Evolutionary conservation across 305 asterid genomes (phyloP).

Genomic region (Fraxinus xanthoxyloides): DNA sequence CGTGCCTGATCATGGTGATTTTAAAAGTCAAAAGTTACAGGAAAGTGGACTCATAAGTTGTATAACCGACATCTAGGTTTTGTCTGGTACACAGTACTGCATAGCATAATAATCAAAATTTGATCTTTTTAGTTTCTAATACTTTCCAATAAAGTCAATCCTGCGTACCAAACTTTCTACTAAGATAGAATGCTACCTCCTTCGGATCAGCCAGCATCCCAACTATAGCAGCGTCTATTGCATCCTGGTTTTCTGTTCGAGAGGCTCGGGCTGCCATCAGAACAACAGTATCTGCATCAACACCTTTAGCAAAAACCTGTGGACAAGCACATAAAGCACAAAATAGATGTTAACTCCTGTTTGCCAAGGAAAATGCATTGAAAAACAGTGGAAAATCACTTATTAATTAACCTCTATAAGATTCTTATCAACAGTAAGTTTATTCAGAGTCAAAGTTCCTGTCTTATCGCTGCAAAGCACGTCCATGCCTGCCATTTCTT

Average conservation of each 20-base stretch:
- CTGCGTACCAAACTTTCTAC: neutral
- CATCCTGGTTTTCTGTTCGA: conserved; percentile 93
- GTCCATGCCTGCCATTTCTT: conserved; percentile 99
- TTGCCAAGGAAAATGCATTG: neutral
- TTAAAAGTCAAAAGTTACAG: conserved; percentile 21
- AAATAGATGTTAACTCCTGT: neutral
- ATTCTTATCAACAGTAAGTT: conserved; percentile 91
- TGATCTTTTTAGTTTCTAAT: neutral
- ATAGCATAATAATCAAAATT: neutral
- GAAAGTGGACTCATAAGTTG: neutral
- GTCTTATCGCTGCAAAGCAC: conserved; percentile 97
- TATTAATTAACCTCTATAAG: conserved; percentile 66
- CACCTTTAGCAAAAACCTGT: conserved; percentile 81
- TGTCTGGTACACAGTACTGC: neutral
- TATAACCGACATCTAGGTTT: neutral
- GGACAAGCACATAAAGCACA: conserved; percentile 7
- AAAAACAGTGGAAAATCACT: neutral
- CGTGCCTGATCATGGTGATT: conserved; percentile 65
- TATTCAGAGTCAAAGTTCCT: conserved; percentile 86
- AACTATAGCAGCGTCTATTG: conserved; percentile 92
- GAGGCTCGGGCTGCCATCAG: conserved; percentile 99
- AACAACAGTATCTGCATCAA: conserved; percentile 90
- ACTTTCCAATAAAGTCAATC: neutral
- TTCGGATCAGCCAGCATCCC: conserved; percentile 96
- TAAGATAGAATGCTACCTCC: conserved; percentile 53